These are phyloP conservation scores for Aspergillus clavatus DNA, from an alignment of 2,329 filamentous ascomycete genomes.

Conservation along the genomic window DNA sequence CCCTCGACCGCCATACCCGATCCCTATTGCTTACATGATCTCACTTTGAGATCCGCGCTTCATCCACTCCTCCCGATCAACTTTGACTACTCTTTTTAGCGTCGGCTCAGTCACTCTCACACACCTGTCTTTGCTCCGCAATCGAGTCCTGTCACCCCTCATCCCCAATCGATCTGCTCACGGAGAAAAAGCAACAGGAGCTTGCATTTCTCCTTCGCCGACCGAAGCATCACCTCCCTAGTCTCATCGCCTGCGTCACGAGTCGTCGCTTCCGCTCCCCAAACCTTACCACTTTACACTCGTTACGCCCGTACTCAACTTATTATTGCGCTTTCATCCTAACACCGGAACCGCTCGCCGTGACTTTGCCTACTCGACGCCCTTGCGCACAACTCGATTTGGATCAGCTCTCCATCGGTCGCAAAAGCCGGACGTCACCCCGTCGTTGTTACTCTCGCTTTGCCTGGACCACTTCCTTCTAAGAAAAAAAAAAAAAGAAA, in stretches of 20 bases:
- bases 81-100: conserved; percentile 22
- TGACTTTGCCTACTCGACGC: conserved; percentile 8
- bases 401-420: conserved; percentile 8
- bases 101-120: conserved; percentile 21
- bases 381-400: conserved; percentile 11
- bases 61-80: conserved; percentile 21
- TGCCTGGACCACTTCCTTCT: conserved; percentile 2
- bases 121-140: conserved; percentile 22
- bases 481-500: too few species aligned
- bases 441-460: conserved; percentile 4
- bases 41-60: conserved; percentile 18
- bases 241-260: conserved; percentile 18
- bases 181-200: conserved; percentile 2
- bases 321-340: conserved; percentile 9
- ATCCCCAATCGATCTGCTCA: conserved; percentile 10
- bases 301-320: conserved; percentile 12
- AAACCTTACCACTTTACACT: conserved; percentile 20
- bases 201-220: conserved; percentile 5
- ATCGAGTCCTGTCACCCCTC: conserved; percentile 22
- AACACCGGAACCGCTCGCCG: conserved; percentile 12
- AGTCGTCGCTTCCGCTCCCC: conserved; percentile 16
- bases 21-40: conserved; percentile 22
- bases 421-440: background rate
- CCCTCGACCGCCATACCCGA: conserved; percentile 3
- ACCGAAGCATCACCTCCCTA: conserved; percentile 10